A percentile compares a stretch with the other conserved stretches of the same genome.
Conservation (phyloP, 2,329 filamentous ascomycete genomes). For the Beauveria asiatica region DNA sequence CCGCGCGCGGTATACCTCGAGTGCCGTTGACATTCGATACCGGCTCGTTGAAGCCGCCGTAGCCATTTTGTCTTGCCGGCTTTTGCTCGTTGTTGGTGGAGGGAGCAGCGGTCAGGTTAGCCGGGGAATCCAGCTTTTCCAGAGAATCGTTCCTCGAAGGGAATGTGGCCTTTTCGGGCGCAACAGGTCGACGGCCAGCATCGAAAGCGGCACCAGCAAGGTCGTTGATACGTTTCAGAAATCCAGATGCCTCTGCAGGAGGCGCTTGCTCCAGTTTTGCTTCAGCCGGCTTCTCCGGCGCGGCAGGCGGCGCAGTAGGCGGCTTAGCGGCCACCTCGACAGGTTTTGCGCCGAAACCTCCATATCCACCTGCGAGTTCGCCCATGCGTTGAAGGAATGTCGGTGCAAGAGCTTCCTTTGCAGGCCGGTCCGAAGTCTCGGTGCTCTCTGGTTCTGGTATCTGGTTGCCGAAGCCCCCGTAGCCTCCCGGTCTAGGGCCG, state of each 20-base stretch:
- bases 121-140: not conserved
- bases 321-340: not conserved
- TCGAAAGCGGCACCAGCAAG: conserved; percentile 6
- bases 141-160: conserved; percentile 17
- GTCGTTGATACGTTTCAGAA: conserved; percentile 13
- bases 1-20: conserved; percentile 35
- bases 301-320: not conserved
- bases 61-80: conserved; percentile 37
- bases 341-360: not conserved
- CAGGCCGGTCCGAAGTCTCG: conserved; percentile 29
- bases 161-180: not conserved
- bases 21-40: conserved; percentile 28
- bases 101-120: conserved; percentile 18
- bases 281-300: not conserved
- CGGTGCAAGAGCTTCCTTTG: not conserved
- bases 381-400: conserved; percentile 53
- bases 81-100: conserved; percentile 10
- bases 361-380: conserved; percentile 40
- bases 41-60: conserved; percentile 49
- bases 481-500: conserved; percentile 35
- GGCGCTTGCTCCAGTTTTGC: not conserved
- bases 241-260: not conserved
- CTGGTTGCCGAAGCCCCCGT: conserved; percentile 39
- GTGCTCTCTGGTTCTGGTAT: conserved; percentile 30
- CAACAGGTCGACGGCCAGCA: conserved; percentile 1